Conservation (phyloP, 345 rosid species). For the Adansonia digitata region DNA sequence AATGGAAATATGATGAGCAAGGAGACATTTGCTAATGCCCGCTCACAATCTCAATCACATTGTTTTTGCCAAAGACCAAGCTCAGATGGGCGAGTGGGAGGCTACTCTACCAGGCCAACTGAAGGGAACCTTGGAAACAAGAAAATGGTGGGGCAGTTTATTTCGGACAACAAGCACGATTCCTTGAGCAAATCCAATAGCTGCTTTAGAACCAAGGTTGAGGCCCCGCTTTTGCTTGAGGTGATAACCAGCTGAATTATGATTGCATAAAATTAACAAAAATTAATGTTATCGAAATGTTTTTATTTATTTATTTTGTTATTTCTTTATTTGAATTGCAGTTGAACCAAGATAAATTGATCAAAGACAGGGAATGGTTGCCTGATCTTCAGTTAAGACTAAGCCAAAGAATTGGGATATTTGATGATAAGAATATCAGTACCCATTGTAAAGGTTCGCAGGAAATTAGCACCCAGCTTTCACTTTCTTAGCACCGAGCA, state of each 20-base stretch:
- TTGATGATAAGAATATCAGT: conserved; percentile 16
- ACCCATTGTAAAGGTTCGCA: conserved; percentile 19
- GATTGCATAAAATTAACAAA: not conserved
- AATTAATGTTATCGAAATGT: too few species aligned
- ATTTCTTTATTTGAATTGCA: conserved; percentile 4
- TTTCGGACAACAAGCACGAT: conserved; percentile 8
- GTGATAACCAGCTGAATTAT: conserved; percentile 12
- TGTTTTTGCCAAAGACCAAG: not conserved
- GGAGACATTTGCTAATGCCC: not conserved
- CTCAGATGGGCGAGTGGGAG: conserved; percentile 8
- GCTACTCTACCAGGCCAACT: conserved; percentile 3
- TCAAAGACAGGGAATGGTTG: conserved; percentile 29
- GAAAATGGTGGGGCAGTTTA: conserved; percentile 16
- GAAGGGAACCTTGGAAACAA: conserved; percentile 4
- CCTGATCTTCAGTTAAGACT: conserved; percentile 41
- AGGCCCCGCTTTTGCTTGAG: conserved; percentile 27
- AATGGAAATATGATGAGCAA: not conserved
- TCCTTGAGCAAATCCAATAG: conserved; percentile 7
- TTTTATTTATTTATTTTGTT: too few species aligned
- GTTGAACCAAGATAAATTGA: conserved; percentile 21
- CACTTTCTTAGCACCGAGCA: conserved; percentile 31
- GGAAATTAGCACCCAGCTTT: conserved; percentile 39
- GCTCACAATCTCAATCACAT: conserved; percentile 9
- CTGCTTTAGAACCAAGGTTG: conserved; percentile 16
- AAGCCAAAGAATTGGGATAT: conserved; percentile 31